Percentiles rank a stretch among this genome's conserved stretches.
phyloP scores from a whole-genome alignment of 345 rosid species.

The Turnera subulata region DNA sequence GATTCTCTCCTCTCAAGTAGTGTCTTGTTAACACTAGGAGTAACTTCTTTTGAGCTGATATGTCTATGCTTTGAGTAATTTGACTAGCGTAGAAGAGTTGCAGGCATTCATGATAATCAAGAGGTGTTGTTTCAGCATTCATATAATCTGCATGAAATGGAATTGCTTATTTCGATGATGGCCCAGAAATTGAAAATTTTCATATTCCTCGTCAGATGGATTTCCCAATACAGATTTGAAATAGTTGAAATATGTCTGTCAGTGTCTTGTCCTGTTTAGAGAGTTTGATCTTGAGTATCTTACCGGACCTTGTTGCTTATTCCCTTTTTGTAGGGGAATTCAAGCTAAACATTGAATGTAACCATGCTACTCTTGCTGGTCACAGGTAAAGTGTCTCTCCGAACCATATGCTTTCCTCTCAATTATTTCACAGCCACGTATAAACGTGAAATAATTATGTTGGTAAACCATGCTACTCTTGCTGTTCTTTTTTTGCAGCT shows the following conservation, averaged over 20 bases:
- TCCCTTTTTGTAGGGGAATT: conserved; percentile 48
- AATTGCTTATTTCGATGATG: too few species aligned
- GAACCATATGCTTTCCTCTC: not conserved
- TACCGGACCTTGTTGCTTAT: not conserved
- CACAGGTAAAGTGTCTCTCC: conserved; percentile 47
- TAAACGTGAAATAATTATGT: not conserved
- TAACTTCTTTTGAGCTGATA: too few species aligned
- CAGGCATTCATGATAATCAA: too few species aligned
- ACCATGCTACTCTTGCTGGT: conserved; percentile 97
- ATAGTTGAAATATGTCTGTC: not conserved
- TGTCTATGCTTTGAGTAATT: too few species aligned
- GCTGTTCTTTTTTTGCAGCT: conserved; percentile 40
- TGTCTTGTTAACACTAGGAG: too few species aligned
- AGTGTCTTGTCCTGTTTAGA: not conserved
- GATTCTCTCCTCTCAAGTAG: too few species aligned
- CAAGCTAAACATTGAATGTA: conserved; percentile 85
- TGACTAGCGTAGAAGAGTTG: too few species aligned
- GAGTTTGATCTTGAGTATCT: not conserved
- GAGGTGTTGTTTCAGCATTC: too few species aligned
- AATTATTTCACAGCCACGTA: not conserved
- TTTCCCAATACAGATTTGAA: not conserved
- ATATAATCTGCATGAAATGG: too few species aligned
- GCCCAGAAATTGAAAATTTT: not conserved
- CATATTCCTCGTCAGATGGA: not conserved
- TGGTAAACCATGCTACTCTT: too few species aligned